Evolutionary conservation across 2,329 filamentous ascomycete genomes (phyloP).

Genomic region (Triangularia setosa): DNA sequence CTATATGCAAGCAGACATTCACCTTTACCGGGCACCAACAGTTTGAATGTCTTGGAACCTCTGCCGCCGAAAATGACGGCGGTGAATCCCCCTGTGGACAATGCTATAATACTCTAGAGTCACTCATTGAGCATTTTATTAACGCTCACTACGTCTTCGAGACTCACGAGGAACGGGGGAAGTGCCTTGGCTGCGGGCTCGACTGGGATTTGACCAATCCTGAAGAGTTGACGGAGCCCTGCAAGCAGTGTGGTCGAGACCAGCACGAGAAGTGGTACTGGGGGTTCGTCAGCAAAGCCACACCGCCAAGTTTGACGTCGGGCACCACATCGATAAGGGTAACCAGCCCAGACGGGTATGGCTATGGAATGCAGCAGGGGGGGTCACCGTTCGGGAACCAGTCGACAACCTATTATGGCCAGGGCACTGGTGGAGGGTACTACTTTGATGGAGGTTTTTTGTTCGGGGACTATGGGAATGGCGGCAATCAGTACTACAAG

Average conservation of each 20-base stretch:
- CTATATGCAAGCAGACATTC: slow-evolving; percentile 11
- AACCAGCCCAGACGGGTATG: slow-evolving; percentile 5
- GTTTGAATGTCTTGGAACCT: not conserved
- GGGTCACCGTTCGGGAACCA: not conserved
- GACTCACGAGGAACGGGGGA: slow-evolving; percentile 1
- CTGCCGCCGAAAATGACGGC: not conserved
- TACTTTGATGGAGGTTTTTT: not conserved
- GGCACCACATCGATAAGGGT: slow-evolving; percentile 2
- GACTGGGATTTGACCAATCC: not conserved
- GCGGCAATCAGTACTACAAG: not conserved
- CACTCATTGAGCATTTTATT: not conserved
- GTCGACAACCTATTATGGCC: not conserved
- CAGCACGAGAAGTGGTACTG: slow-evolving; percentile 26
- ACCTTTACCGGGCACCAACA: not conserved
- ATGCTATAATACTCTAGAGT: not conserved
- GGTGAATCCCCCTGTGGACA: not conserved
- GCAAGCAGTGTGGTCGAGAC: slow-evolving; percentile 1
- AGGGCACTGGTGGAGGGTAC: not conserved
- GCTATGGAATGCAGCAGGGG: not conserved
- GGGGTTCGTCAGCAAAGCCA: slow-evolving; percentile 15
- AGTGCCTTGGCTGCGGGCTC: slow-evolving; percentile 11
- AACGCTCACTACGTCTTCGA: slow-evolving; percentile 2
- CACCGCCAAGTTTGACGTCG: slow-evolving; percentile 5
- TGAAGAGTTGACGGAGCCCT: not conserved
- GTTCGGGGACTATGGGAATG: not conserved